These are phyloP conservation scores for Coniochaeta sp. DNA, from an alignment of 2,329 filamentous ascomycete genomes.

Conservation along the genomic window DNA sequence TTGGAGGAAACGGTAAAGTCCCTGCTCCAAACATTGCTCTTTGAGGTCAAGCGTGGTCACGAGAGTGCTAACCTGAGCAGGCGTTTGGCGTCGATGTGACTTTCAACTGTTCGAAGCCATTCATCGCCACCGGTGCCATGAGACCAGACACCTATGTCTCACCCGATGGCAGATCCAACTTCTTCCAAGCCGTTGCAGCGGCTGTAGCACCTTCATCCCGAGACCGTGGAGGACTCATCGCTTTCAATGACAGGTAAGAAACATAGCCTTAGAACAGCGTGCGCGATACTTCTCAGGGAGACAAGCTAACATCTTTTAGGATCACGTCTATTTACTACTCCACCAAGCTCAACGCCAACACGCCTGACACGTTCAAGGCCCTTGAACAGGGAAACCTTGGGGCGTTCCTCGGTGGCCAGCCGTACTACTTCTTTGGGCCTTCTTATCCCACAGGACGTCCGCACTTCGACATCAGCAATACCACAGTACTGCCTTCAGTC, in stretches of 20 bases:
- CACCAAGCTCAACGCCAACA: slow-evolving; percentile 46
- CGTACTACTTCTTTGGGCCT: slow-evolving; percentile 44
- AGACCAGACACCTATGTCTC: slow-evolving; percentile 44
- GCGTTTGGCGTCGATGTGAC: slow-evolving; percentile 46
- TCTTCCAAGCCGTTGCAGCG: slow-evolving; percentile 43
- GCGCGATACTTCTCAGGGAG: not conserved
- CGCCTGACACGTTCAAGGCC: slow-evolving; percentile 44
- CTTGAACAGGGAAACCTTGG: slow-evolving; percentile 41
- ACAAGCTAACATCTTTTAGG: slow-evolving; percentile 15
- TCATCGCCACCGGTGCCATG: slow-evolving; percentile 47
- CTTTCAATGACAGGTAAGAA: slow-evolving; percentile 34
- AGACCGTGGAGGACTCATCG: slow-evolving; percentile 39
- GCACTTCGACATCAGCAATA: slow-evolving; percentile 23
- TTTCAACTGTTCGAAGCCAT: slow-evolving; percentile 42
- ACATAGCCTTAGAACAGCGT: not conserved
- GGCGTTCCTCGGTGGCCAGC: slow-evolving; percentile 41
- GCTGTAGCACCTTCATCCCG: slow-evolving; percentile 31
- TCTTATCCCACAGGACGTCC: slow-evolving; percentile 31
- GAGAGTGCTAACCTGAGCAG: not conserved
- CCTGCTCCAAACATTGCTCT: too few species aligned
- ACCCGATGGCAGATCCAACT: slow-evolving; percentile 44
- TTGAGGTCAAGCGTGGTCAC: too few species aligned
- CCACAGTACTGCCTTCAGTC: slow-evolving; percentile 32
- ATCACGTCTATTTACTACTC: slow-evolving; percentile 44
- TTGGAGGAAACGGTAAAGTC: slow-evolving; percentile 39